phyloP scores from a whole-genome alignment of 2,329 filamentous ascomycete genomes.

The Furcasterigmium sp. region DNA sequence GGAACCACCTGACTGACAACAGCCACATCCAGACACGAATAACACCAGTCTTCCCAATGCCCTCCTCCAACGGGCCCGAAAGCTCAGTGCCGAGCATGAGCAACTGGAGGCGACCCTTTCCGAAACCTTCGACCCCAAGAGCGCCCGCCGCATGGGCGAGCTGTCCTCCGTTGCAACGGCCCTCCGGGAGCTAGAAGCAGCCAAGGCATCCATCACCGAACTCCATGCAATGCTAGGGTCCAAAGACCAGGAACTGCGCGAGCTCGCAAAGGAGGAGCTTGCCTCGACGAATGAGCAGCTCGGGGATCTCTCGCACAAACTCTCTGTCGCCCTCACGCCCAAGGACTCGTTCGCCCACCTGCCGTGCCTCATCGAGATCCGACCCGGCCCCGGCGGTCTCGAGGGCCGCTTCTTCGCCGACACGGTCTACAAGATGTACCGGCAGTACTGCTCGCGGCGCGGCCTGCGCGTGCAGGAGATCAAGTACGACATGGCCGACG shows the following conservation, averaged over 20 bases:
- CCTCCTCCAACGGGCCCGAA: conserved; percentile 55
- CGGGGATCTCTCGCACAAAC: conserved; percentile 54
- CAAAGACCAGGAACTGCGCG: conserved; percentile 64
- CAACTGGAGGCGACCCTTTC: conserved; percentile 46
- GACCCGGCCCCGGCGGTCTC: conserved; percentile 85
- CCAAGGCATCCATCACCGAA: conserved; percentile 48
- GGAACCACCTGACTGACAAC: conserved; percentile 3
- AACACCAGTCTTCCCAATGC: conserved; percentile 40
- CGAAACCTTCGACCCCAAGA: conserved; percentile 49
- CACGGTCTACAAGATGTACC: conserved; percentile 87
- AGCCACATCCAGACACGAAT: conserved; percentile 15
- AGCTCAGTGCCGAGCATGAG: conserved; percentile 52
- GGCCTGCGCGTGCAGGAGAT: conserved; percentile 64
- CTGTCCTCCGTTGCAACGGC: conserved; percentile 52
- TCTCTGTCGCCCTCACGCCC: conserved; percentile 77
- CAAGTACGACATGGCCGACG: conserved; percentile 75
- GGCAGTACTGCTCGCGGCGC: conserved; percentile 64
- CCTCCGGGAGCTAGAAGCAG: conserved; percentile 52
- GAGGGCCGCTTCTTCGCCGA: conserved; percentile 90
- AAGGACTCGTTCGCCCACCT: conserved; percentile 85
- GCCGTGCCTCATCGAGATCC: conserved; percentile 86
- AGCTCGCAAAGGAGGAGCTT: conserved; percentile 79
- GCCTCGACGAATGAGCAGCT: conserved; percentile 58
- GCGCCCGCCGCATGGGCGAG: conserved; percentile 57
- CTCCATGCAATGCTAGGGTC: conserved; percentile 44